A percentile compares a stretch with the other conserved stretches of the same genome.
Evolutionary conservation across 2,329 filamentous ascomycete genomes (phyloP).

Genomic region (Apiospora hydei): DNA sequence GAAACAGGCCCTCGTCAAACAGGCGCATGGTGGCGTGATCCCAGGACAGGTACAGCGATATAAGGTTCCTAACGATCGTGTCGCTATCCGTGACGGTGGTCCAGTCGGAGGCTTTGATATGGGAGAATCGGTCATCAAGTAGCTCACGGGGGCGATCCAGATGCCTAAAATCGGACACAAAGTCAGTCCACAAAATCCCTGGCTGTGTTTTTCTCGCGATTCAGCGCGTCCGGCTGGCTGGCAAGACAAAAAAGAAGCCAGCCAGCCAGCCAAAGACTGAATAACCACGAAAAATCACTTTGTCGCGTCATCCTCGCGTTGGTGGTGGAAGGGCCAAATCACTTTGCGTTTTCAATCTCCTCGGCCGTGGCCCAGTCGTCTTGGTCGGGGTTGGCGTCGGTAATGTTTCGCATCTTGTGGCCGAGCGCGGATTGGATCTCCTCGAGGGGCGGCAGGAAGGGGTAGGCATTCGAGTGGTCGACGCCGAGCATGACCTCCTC

Average conservation of each 20-base stretch:
- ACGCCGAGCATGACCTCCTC: constrained; percentile 20
- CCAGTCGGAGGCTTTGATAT: constrained; percentile 3
- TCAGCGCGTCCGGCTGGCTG: not conserved
- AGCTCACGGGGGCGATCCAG: not conserved
- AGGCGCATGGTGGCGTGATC: constrained; percentile 23
- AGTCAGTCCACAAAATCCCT: not conserved
- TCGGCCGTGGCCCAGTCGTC: constrained; percentile 15
- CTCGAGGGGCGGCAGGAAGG: not conserved
- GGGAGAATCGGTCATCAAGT: not conserved
- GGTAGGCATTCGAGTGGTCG: constrained; percentile 21
- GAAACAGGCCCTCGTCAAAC: constrained; percentile 22
- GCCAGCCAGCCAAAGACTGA: not conserved
- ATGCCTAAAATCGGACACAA: not conserved
- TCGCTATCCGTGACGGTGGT: constrained; percentile 1
- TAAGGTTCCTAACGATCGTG: constrained; percentile 19
- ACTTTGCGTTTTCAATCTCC: constrained; percentile 12
- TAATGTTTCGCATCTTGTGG: constrained; percentile 9
- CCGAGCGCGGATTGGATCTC: constrained; percentile 6
- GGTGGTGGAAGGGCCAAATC: not conserved
- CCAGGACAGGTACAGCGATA: constrained; percentile 24
- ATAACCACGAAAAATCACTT: not conserved
- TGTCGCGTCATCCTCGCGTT: not conserved
- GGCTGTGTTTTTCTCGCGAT: not conserved
- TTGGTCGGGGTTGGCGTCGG: not conserved
- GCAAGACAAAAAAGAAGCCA: not conserved